Evolutionary conservation across 805 yeast species (phyloP), one percentile per base, ranked within the genome.

Genomic region (Monosporozyma solicola): DNA sequence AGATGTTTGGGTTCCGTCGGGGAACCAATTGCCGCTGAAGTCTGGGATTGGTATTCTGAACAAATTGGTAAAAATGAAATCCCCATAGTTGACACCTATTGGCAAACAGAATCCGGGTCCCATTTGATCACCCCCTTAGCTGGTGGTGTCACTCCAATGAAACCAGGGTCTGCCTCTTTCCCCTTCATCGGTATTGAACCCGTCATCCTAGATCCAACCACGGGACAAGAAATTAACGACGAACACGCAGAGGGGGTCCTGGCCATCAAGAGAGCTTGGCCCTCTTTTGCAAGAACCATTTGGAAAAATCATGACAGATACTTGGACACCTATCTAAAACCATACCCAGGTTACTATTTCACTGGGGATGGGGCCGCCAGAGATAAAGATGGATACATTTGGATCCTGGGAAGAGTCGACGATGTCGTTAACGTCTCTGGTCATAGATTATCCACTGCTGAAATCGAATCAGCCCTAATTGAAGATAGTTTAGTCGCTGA

Each of bases 351-450:
- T 49, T 80, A 79, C 67, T 87, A 85, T 73, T 87, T 87, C 74
- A 83, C 94, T 1, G 95, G 95, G 63, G 95, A 87, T 71, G 95
- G 95, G 71, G 94, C 92, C 29, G 92, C 90, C 20, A 79, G 91
- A 66, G 95, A 87, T 67, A 75, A 79, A 59, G 92, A 86, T 66
- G 95, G 95, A 5, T 87, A 80, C 74, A 84, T 81, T 72, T 87
- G 94, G 91, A 85, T 87, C 59, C 70, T 85, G 63, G 95, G 95
- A 53, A 78, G 95, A 73, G 94, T 87, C 56, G 95, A 87, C 69
- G 95, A 87, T 68, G 95, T 87, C 55, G 95, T 87, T 51, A 87
- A 87, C 66, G 94, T 87, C 44, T 82, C 89, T 37, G 95, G 95
- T 53, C 95, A 87, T 73, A 77, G 95, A 68, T 75, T 87, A 62